Evolutionary conservation across 176 grass and related monocot species (phyloP).

Genomic region (Triticum dicoccoides): DNA sequence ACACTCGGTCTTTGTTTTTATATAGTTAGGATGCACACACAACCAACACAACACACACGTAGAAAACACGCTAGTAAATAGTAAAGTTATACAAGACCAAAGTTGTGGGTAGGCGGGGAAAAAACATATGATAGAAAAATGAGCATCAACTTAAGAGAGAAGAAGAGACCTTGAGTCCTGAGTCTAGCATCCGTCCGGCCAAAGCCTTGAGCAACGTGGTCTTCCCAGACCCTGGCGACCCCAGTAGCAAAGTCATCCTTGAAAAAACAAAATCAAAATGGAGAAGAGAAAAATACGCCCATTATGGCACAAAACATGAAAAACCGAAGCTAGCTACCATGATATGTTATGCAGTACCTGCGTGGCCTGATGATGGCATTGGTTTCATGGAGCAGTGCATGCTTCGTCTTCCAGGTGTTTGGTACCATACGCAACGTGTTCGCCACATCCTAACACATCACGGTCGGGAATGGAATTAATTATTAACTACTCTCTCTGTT

Average conservation of each 20-base stretch:
- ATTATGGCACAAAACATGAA: background rate
- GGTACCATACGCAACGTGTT: constrained; percentile 34
- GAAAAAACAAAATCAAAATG: background rate
- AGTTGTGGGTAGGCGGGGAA: no score
- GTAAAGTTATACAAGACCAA: no score
- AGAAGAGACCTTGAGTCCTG: constrained; percentile 26
- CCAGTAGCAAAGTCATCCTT: constrained; percentile 69
- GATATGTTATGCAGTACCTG: constrained; percentile 1
- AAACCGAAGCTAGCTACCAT: background rate
- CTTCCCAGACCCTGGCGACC: constrained; percentile 56
- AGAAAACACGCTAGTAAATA: no score
- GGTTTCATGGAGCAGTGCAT: constrained; percentile 40
- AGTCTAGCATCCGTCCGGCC: constrained; percentile 60
- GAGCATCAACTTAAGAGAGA: no score
- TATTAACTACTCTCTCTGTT: background rate
- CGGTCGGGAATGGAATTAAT: background rate
- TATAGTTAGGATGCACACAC: no score
- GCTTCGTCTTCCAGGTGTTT: constrained; percentile 24
- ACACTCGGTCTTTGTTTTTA: no score
- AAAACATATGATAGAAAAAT: no score
- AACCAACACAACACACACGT: no score
- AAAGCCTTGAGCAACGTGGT: constrained; percentile 61
- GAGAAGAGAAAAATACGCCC: background rate
- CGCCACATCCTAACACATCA: constrained; percentile 11
- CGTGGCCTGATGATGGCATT: constrained; percentile 45